Conservation (phyloP, 768 basidiomycete genomes). For the Dioszegia aurantiaca region DNA sequence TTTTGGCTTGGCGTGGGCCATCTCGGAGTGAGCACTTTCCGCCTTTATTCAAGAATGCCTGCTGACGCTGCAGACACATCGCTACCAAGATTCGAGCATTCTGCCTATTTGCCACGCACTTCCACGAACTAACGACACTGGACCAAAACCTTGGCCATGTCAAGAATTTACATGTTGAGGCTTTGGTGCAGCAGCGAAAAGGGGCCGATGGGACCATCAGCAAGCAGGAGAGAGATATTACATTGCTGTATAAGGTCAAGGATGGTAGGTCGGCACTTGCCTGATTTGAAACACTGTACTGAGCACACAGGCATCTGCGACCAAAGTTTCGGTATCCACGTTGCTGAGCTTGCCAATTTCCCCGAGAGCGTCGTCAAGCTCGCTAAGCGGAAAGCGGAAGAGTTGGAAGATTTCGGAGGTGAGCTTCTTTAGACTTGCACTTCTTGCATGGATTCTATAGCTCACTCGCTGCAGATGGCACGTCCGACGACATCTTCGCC, state of each 20-base stretch:
- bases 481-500: constrained; percentile 51
- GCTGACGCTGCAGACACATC: constrained; percentile 66
- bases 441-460: constrained; percentile 2
- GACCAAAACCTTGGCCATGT: constrained; percentile 82
- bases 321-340: constrained; percentile 97
- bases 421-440: neutral
- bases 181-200: constrained; percentile 67
- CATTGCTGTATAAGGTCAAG: constrained; percentile 68
- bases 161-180: constrained; percentile 92
- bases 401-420: constrained; percentile 76
- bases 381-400: constrained; percentile 87
- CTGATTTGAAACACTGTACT: neutral
- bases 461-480: constrained; percentile 29
- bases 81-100: constrained; percentile 88
- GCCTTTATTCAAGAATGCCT: neutral
- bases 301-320: constrained; percentile 71
- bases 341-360: constrained; percentile 95
- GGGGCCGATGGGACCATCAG: constrained; percentile 47
- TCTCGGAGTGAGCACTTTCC: constrained; percentile 81
- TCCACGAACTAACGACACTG: constrained; percentile 91
- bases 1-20: constrained; percentile 97
- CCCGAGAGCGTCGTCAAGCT: constrained; percentile 90
- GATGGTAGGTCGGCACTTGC: constrained; percentile 63
- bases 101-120: constrained; percentile 95
- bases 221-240: constrained; percentile 69